Evolutionary conservation across 108 stramenopile genomes (phyloP).

Genomic region (Chaetoceros muelleri): DNA sequence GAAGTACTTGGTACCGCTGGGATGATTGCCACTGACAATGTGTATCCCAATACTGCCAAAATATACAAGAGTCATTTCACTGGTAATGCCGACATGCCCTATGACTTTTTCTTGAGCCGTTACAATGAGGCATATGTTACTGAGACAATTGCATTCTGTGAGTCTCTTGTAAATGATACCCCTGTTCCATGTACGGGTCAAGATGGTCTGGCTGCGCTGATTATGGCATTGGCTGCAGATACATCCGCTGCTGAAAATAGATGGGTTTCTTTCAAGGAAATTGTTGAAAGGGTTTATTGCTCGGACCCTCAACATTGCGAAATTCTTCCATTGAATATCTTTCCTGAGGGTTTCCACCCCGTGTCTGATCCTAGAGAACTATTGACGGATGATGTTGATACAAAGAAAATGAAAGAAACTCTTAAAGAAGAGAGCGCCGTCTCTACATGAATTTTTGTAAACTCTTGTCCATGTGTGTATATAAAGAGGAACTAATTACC

Average conservation of each 20-base stretch:
- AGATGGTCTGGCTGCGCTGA: conserved; percentile 90
- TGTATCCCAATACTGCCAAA: conserved; percentile 89
- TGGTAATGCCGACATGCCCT: conserved; percentile 97
- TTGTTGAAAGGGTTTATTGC: conserved; percentile 67
- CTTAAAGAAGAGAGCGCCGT: conserved; percentile 22
- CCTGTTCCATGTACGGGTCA: conserved; percentile 91
- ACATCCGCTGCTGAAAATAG: conserved; percentile 76
- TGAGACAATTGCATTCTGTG: conserved; percentile 88
- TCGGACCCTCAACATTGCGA: conserved; percentile 45
- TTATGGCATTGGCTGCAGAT: conserved; percentile 93
- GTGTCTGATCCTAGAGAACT: conserved; percentile 35
- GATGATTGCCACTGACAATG: conserved; percentile 95
- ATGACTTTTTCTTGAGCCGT: conserved; percentile 90
- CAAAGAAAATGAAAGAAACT: conserved; percentile 12
- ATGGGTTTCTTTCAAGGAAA: conserved; percentile 82
- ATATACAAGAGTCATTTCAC: conserved; percentile 67
- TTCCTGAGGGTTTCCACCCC: conserved; percentile 71
- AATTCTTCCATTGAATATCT: conserved; percentile 26
- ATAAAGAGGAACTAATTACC: too few relatives aligned
- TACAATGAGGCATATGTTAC: conserved; percentile 93
- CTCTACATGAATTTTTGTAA: too few relatives aligned
- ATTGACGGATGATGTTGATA: conserved; percentile 47
- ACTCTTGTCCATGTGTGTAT: too few relatives aligned
- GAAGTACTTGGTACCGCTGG: conserved; percentile 90
- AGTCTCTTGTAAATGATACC: conserved; percentile 85